These are phyloP conservation scores for Penicillium pancosmium DNA, from an alignment of 495 filamentous ascomycete species.

Conservation along the genomic window DNA sequence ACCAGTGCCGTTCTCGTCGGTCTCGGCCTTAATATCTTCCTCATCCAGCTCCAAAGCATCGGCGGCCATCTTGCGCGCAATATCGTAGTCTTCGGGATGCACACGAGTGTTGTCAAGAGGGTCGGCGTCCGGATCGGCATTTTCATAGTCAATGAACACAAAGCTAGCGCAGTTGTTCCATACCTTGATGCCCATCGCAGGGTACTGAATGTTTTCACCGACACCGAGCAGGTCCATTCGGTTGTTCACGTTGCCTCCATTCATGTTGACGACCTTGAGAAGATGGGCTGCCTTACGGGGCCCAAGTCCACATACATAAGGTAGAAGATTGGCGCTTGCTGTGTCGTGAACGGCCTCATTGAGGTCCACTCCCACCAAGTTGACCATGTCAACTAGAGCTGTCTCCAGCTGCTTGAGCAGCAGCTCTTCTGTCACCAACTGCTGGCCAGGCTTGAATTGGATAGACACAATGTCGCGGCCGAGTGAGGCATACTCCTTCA, in stretches of 20 bases:
- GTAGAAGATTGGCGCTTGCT: constrained; percentile 82
- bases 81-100: constrained; percentile 96
- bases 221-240: constrained; percentile 87
- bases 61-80: constrained; percentile 96
- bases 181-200: constrained; percentile 84
- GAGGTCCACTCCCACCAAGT: constrained; percentile 90
- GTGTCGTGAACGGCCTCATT: constrained; percentile 82
- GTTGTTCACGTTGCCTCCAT: constrained; percentile 79
- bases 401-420: constrained; percentile 84
- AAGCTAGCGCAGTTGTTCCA: constrained; percentile 98
- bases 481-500: constrained; percentile 93
- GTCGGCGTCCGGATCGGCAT: constrained; percentile 74
- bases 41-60: constrained; percentile 96
- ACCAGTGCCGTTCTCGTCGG: constrained; percentile 80
- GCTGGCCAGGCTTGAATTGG: constrained; percentile 84
- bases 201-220: constrained; percentile 63
- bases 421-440: constrained; percentile 83
- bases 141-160: constrained; percentile 83
- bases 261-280: constrained; percentile 86
- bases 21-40: constrained; percentile 94
- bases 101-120: constrained; percentile 95
- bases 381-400: constrained; percentile 97
- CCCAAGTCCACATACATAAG: constrained; percentile 91
- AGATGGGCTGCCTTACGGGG: constrained; percentile 86
- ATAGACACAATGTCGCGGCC: constrained; percentile 86